Base-by-base conservation (phyloP, 345 rosid species). In the Bruguiera parviflora region DNA sequence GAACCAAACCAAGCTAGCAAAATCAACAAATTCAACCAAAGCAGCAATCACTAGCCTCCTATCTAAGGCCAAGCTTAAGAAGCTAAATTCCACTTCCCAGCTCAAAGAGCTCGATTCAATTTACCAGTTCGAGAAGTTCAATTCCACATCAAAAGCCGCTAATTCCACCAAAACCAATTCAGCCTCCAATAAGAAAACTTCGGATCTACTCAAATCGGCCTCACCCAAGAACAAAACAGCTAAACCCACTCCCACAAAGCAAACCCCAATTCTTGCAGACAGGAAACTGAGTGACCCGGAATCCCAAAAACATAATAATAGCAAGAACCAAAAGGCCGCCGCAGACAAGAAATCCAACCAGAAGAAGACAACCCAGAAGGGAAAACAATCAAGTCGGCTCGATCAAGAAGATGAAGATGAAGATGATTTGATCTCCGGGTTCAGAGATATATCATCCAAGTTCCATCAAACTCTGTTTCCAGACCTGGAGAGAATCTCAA, bases 401-500 rank as follows among this genome's bases (percentile, higher is more conserved):
- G 92, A 88, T 20, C 75, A 85, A 43, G 92, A 78, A 0, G 87
- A 84, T 19, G 90, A 78, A 0, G 87, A 84, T 19, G 90, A 86
- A 9, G 82, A 82, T 15, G 96, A 90, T 72, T 78, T 92, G 53
- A 88, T 86, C 0, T 31, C 78, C 0, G 97, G 89, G 69, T 87
- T 92, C 78, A 84, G 92, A 82, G 90, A 87, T 70, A 91, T 96
- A 2, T 97, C 94, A 0, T 74, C 71, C 31, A 89, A 70, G 68
- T 89, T 96, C 82, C 98, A 90, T 55, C 80, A 85, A 75, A 80
- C 89, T 0, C 64, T 96, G 4, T 10, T 90, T 19, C 99, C 98
- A 51, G 97, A 96, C 82, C 85, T 92, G 1, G 96, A 90, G 62
- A 81, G 71, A 79, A 83, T 96, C 87, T 92, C 98, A 61, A 74